Base-by-base conservation (phyloP, 768 basidiomycete genomes). In the Artomyces pyxidatus region DNA sequence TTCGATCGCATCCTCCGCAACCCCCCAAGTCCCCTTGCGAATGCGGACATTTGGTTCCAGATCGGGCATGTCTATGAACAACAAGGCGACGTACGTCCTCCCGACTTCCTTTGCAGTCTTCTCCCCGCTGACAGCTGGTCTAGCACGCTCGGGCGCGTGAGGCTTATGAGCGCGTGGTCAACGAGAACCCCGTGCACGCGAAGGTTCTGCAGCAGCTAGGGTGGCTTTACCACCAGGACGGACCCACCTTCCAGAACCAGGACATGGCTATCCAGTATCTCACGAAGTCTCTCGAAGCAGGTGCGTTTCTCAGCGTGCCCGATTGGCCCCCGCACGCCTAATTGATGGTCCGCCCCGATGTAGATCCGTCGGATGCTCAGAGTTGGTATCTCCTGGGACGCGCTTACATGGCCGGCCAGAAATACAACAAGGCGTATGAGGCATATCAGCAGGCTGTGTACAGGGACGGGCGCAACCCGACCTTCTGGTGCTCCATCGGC, bases 41-140 rank as follows among this genome's bases (percentile, higher is more conserved):
- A 94, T 58, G 88, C 92, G 48, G 96, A 99, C 58, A 98, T 99
- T 55, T 98, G 94, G 93, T 98, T 98, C 80, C 96, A 99, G 69
- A 96, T 99, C 52, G 96, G 96, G 2, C 96, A 98, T 61, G 95
- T 98, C 17, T 92, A 89, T 59, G 96, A 98, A 67, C 94, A 96
- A 63, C 90, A 95, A 66, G 87, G 92, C 68, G 93, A 98, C 64
- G 94, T 94, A 63, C 67, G 80, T 71, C 6, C 23, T 27, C 28
- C 14, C 37, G 4, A 35, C 47, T 4, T 22, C 26, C 28, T 30
- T 38, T 37, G 41, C 49, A 27, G 50, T 59, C 39, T 61, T 58
- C 26, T 46, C 49, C 27, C 42, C 45, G 29, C 29, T n/a, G n/a
- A n/a, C n/a, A n/a, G n/a, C n/a, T n/a, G n/a, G n/a, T n/a, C 4